Conservation (phyloP, 1,139 yeast genomes). For the Barnettozyma hawaiiensis region DNA sequence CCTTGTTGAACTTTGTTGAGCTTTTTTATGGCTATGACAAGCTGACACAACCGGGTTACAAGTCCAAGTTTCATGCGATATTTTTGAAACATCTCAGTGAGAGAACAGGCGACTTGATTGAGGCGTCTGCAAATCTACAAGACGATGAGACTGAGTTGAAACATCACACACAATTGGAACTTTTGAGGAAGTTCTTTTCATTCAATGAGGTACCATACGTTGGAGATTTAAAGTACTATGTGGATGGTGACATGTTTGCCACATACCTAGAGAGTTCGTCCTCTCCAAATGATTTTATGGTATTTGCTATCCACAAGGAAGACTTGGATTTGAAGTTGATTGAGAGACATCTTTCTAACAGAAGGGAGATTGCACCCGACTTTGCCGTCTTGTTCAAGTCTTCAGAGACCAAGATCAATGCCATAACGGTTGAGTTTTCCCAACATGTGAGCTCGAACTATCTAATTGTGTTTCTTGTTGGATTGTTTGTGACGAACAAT, state of each 20-base stretch:
- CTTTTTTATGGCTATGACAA: conserved; percentile 25
- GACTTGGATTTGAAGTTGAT: conserved; percentile 9
- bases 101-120: conserved; percentile 62
- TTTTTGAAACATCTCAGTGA: conserved; percentile 57
- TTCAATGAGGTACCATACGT: conserved; percentile 23
- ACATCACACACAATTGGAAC: conserved; percentile 15
- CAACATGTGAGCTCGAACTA: conserved; percentile 3
- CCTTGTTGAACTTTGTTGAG: conserved; percentile 32
- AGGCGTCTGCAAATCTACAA: conserved; percentile 43
- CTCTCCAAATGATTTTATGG: conserved; percentile 15
- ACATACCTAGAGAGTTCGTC: conserved; percentile 19
- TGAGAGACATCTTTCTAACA: conserved; percentile 1
- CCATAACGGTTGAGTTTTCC: conserved; percentile 7
- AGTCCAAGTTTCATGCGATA: conserved; percentile 40
- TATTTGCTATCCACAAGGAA: conserved; percentile 17
- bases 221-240: conserved; percentile 21
- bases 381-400: conserved; percentile 11
- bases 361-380: conserved; percentile 7
- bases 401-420: conserved; percentile 7
- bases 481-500: conserved; percentile 10
- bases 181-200: conserved; percentile 22
- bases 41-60: conserved; percentile 8
- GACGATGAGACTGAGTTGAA: conserved; percentile 5
- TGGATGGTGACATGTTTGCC: conserved; percentile 18
- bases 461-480: conserved; percentile 8